Evolutionary conservation across 2,329 filamentous ascomycete genomes (phyloP), one percentile per base, ranked within the genome.

Genomic region (Colletotrichum sp.): DNA sequence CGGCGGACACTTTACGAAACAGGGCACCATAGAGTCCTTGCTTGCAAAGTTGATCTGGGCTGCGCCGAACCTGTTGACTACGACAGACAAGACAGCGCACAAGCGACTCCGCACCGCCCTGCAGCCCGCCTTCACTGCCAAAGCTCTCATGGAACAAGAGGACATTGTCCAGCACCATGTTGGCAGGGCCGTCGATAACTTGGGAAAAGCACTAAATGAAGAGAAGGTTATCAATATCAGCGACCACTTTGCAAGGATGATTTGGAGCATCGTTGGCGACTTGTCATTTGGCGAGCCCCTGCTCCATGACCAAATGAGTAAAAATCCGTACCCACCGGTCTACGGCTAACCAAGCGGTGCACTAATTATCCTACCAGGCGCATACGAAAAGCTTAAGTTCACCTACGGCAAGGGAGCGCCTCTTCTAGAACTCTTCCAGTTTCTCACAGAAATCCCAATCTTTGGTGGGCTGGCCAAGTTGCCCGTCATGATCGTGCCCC

Each of bases 271-370:
- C 14, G 66, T 74, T 21, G 71, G 66, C 2, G 58, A 74, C 30
- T 34, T 74, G 43, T 59, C 58, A 3, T 74, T 74, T 16, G 66
- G 71, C 4, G 58, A 74, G 13, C 71, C 71, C 4, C 34, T 74
- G 9, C 58, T 73, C 7, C 58, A 73, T 36, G 71, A 73, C 14
- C 71, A 73, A 48, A 69, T 73, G 71, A 70, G 71, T 73, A 64
- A 7, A 56, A 13, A 18, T 36, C 13, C 0, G 24, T 5, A n/a
- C n/a, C n/a, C n/a, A n/a, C n/a, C n/a, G n/a, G n/a, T n/a, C n/a
- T n/a, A n/a, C n/a, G n/a, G n/a, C n/a, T n/a, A n/a, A n/a, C n/a
- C n/a, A n/a, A n/a, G n/a, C n/a, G n/a, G n/a, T n/a, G n/a, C n/a
- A n/a, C n/a, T 74, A 30, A 74, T 5, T 1, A 7, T 16, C 5